These are phyloP conservation scores for Bruguiera hainesii DNA, from an alignment of 441 rosid species.

Conservation along the genomic window DNA sequence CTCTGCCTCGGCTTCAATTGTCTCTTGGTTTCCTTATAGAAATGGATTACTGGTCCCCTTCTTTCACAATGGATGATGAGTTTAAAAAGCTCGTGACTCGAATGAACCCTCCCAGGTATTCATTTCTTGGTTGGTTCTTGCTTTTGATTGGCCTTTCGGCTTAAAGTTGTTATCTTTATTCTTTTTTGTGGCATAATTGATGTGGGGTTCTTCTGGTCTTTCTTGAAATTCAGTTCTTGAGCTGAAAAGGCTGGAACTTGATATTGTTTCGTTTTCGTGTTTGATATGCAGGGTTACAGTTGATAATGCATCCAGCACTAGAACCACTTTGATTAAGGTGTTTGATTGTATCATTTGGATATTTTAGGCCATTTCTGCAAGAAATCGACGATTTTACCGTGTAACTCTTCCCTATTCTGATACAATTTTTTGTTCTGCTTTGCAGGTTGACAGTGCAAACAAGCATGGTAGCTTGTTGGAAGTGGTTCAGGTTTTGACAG, in stretches of 20 bases:
- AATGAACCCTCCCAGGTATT: constrained; percentile 76
- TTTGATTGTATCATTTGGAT: constrained; percentile 11
- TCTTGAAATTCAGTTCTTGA: constrained; percentile 15
- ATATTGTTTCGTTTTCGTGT: constrained; percentile 17
- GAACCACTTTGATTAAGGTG: constrained; percentile 69
- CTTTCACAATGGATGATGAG: constrained; percentile 55
- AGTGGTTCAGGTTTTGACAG: constrained; percentile 85
- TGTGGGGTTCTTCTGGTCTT: constrained; percentile 22
- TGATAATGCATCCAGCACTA: constrained; percentile 57
- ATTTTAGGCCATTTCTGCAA: not conserved
- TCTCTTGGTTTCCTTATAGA: not conserved
- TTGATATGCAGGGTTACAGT: constrained; percentile 59
- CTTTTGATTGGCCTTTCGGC: not conserved
- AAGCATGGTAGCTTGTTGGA: constrained; percentile 72
- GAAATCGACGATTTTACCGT: constrained; percentile 4
- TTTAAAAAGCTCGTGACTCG: constrained; percentile 69
- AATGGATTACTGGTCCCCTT: constrained; percentile 65
- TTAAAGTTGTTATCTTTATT: not conserved
- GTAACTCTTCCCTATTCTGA: constrained; percentile 7
- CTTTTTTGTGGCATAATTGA: constrained; percentile 3
- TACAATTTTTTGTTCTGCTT: constrained; percentile 2
- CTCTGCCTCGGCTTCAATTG: not conserved
- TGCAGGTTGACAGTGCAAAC: constrained; percentile 80
- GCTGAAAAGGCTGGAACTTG: constrained; percentile 18
- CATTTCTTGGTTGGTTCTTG: not conserved